phyloP scores from a whole-genome alignment of 2,329 filamentous ascomycete genomes.

The Xylariaceae sp. region DNA sequence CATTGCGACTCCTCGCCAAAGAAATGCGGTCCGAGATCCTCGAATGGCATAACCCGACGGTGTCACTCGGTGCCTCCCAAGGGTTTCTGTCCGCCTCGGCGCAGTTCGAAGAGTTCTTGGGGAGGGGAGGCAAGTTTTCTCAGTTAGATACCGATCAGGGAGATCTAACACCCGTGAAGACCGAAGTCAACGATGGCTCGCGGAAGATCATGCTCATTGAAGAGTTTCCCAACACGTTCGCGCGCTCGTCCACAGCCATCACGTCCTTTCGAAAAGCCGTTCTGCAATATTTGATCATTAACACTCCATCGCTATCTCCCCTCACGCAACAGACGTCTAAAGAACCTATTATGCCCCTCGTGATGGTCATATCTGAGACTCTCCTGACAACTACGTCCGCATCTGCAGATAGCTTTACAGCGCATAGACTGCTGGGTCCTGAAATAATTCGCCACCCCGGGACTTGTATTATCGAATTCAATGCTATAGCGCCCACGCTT shows the following conservation, averaged over 20 bases:
- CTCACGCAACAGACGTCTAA: constrained; percentile 39
- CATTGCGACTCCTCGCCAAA: constrained; percentile 68
- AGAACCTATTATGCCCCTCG: constrained; percentile 61
- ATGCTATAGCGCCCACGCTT: constrained; percentile 79
- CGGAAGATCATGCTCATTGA: constrained; percentile 67
- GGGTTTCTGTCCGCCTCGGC: constrained; percentile 65
- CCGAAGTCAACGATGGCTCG: constrained; percentile 17
- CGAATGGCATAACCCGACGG: constrained; percentile 84
- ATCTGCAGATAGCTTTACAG: constrained; percentile 85
- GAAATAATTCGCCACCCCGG: constrained; percentile 78
- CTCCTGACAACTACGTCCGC: constrained; percentile 79
- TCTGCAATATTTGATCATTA: constrained; percentile 65
- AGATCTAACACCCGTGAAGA: constrained; percentile 14
- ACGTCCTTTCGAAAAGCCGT: constrained; percentile 70
- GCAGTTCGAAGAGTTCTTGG: constrained; percentile 90
- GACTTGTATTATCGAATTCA: constrained; percentile 82
- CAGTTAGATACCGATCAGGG: constrained; percentile 51
- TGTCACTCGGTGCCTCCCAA: constrained; percentile 50
- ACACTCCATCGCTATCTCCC: constrained; percentile 50
- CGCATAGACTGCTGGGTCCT: constrained; percentile 80
- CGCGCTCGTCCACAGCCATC: constrained; percentile 57
- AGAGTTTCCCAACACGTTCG: constrained; percentile 75
- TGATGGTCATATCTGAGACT: constrained; percentile 90
- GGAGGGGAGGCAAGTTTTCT: constrained; percentile 72
- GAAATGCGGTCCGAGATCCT: constrained; percentile 72